Percentiles rank a stretch among this genome's conserved stretches.
Conservation (phyloP, 163 green algal genomes). For the Picocystis sp. region DNA sequence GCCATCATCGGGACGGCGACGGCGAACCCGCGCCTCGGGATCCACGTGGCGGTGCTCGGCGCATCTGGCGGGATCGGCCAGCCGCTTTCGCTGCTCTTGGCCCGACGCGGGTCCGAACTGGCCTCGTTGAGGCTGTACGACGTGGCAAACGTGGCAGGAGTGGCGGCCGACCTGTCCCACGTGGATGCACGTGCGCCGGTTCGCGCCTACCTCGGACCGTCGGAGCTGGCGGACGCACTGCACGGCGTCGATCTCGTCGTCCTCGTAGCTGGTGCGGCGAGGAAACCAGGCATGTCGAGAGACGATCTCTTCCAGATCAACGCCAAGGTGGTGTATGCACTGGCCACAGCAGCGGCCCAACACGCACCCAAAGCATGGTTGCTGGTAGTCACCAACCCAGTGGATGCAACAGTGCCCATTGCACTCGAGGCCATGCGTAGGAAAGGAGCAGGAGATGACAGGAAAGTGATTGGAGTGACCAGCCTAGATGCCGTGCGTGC, state of each 20-base stretch:
- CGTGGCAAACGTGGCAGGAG: conserved; percentile 58
- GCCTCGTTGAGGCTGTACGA: conserved; percentile 59
- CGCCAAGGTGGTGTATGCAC: conserved; percentile 39
- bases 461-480: conserved; percentile 64
- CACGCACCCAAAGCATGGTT: conserved; percentile 15
- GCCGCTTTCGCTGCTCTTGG: conserved; percentile 86
- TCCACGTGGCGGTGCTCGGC: conserved; percentile 89
- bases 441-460: conserved; percentile 30
- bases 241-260: conserved; percentile 77
- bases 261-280: conserved; percentile 88
- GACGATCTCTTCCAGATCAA: conserved; percentile 93
- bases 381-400: conserved; percentile 84
- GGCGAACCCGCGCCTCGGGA: too few relatives aligned
- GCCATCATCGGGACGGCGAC: too few relatives aligned
- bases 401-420: conserved; percentile 87
- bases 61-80: conserved; percentile 93
- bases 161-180: conserved; percentile 65
- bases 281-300: conserved; percentile 97
- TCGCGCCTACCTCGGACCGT: background rate
- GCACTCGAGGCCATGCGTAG: conserved; percentile 61
- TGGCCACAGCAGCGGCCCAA: conserved; percentile 11
- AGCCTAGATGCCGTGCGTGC: conserved; percentile 72
- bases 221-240: conserved; percentile 55
- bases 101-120: conserved; percentile 62
- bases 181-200: conserved; percentile 21